A percentile compares a stretch with the other conserved stretches of the same genome.
Conservation (phyloP, 139 green algal species). For the Picochlorum sp. region DNA sequence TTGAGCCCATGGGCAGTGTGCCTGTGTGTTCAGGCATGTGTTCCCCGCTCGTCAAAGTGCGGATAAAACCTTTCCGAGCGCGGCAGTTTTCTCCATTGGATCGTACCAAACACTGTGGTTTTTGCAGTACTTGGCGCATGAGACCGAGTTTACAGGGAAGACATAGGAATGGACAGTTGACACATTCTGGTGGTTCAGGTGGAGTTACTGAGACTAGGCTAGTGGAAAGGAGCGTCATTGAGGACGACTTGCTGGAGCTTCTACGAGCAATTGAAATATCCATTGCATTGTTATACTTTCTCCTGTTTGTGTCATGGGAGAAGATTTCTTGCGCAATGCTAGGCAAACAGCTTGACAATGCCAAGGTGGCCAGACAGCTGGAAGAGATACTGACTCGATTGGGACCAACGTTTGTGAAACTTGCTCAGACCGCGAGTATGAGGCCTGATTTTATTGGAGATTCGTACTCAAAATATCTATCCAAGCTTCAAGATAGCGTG, state of each 20-base stretch:
- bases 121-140: no score
- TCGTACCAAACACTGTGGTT: no score
- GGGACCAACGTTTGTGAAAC: slow-evolving; percentile 83
- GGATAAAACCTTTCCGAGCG: no score
- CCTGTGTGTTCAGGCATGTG: no score
- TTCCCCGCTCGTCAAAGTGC: no score
- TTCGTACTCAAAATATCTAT: slow-evolving; percentile 59
- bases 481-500: slow-evolving; percentile 61
- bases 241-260: not conserved
- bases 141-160: no score
- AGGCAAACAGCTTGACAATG: not conserved
- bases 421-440: slow-evolving; percentile 63
- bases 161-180: no score
- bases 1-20: no score
- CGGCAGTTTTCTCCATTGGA: no score
- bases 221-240: not conserved
- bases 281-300: not conserved
- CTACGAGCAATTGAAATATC: not conserved
- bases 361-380: slow-evolving; percentile 27
- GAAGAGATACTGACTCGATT: slow-evolving; percentile 57
- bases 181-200: no score
- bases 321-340: not conserved
- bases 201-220: no score
- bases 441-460: slow-evolving; percentile 56
- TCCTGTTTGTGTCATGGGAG: not conserved